Percentiles rank a stretch among this genome's conserved stretches.
Evolutionary conservation across 805 yeast genomes (phyloP).

Genomic region (Starmerella vaccinii): DNA sequence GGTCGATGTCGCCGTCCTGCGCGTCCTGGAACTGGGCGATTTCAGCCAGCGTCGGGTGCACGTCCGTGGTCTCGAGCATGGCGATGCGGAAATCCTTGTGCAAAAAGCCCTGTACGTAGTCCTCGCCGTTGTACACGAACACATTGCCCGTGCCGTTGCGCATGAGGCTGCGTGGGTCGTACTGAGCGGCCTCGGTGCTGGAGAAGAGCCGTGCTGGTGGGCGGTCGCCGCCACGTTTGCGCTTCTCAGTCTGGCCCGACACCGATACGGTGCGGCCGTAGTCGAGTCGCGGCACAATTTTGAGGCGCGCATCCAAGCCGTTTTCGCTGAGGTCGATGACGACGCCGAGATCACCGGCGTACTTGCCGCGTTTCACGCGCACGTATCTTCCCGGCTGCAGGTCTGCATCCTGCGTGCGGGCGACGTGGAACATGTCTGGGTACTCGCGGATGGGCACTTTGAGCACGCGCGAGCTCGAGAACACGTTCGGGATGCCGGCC

Average conservation of each 20-base stretch:
- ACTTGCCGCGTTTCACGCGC: slow-evolving; percentile 79
- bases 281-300: slow-evolving; percentile 85
- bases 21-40: slow-evolving; percentile 51
- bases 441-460: slow-evolving; percentile 87
- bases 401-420: slow-evolving; percentile 76
- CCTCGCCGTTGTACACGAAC: slow-evolving; percentile 74
- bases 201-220: slow-evolving; percentile 82
- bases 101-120: slow-evolving; percentile 78
- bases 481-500: slow-evolving; percentile 81
- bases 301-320: slow-evolving; percentile 89
- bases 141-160: slow-evolving; percentile 44
- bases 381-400: slow-evolving; percentile 88
- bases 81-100: slow-evolving; percentile 78
- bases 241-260: slow-evolving; percentile 41
- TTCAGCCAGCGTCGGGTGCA: slow-evolving; percentile 82
- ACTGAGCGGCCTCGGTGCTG: slow-evolving; percentile 77
- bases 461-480: slow-evolving; percentile 58
- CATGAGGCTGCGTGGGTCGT: slow-evolving; percentile 60
- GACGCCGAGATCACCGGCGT: slow-evolving; percentile 84
- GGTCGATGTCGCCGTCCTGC: slow-evolving; percentile 77
- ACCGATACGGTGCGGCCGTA: slow-evolving; percentile 50
- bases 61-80: slow-evolving; percentile 63
- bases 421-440: slow-evolving; percentile 84
- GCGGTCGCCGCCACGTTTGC: slow-evolving; percentile 47
- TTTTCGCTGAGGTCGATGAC: slow-evolving; percentile 90